phyloP scores from a whole-genome alignment of 176 grass and related monocot genomes.

The Juncus effusus region DNA sequence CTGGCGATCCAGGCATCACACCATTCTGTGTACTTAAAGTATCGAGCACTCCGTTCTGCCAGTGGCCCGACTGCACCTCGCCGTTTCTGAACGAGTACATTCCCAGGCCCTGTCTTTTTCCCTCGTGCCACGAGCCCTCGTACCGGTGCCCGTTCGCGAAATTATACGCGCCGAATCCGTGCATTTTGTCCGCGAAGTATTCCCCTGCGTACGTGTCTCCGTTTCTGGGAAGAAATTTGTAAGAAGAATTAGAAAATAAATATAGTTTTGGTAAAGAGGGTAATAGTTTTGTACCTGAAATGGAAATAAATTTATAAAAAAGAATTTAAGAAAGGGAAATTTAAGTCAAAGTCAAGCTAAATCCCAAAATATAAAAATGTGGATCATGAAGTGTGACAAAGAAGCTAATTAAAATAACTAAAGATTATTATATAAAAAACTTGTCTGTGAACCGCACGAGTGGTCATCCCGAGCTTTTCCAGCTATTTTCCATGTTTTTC shows the following conservation, averaged over 20 bases:
- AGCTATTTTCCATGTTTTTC: constrained; percentile 47
- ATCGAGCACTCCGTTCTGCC: constrained; percentile 82
- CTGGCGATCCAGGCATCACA: constrained; percentile 52
- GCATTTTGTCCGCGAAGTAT: constrained; percentile 98
- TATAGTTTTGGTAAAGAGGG: too few relatives aligned
- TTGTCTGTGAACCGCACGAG: constrained; percentile 66
- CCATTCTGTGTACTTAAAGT: constrained; percentile 79
- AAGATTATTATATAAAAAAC: constrained; percentile 38
- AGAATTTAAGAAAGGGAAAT: too few relatives aligned
- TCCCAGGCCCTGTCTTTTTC: constrained; percentile 88
- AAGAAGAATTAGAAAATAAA: too few relatives aligned
- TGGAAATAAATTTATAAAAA: too few relatives aligned
- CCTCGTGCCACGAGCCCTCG: constrained; percentile 97
- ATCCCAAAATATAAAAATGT: constrained; percentile 43
- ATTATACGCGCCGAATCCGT: constrained; percentile 90
- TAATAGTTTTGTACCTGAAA: too few relatives aligned
- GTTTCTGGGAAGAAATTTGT: constrained; percentile 54
- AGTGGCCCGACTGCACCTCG: constrained; percentile 95
- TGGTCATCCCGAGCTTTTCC: constrained; percentile 83
- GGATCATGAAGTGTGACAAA: constrained; percentile 69
- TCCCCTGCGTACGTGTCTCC: constrained; percentile 90
- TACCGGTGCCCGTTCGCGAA: constrained; percentile 98
- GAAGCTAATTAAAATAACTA: constrained; percentile 44
- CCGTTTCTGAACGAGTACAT: constrained; percentile 98
- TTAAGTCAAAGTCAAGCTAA: constrained; percentile 80